A percentile compares a stretch with the other conserved stretches of the same genome.
phyloP scores from a whole-genome alignment of 305 asterid species.

The Fraxinus velutina region DNA sequence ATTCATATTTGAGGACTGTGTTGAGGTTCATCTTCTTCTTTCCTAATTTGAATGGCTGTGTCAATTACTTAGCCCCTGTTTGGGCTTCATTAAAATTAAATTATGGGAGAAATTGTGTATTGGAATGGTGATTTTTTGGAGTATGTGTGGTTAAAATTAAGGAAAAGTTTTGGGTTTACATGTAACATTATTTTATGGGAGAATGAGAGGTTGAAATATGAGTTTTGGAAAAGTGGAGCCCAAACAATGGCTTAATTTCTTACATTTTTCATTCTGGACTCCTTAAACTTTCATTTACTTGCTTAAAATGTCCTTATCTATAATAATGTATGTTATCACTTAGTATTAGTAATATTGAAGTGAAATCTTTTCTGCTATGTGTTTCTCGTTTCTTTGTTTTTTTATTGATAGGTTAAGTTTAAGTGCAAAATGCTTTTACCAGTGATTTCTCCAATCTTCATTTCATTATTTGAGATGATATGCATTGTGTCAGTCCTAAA shows the following conservation, averaged over 20 bases:
- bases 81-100: neutral
- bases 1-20: neutral
- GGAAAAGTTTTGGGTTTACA: neutral
- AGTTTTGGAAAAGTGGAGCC: neutral
- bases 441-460: neutral
- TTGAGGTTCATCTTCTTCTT: conserved; percentile 11
- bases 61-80: neutral
- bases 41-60: neutral
- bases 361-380: neutral
- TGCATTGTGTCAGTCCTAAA: neutral
- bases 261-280: neutral
- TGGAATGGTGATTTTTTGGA: neutral
- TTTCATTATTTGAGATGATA: neutral
- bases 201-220: neutral
- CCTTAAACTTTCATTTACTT: conserved; percentile 6
- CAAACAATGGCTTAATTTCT: neutral
- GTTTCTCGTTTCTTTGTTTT: neutral
- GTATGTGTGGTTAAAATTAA: neutral
- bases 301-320: conserved; percentile 8
- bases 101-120: neutral
- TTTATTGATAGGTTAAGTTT: neutral
- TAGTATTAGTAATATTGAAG: neutral
- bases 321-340: neutral
- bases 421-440: neutral
- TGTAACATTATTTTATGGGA: neutral